phyloP scores from a whole-genome alignment of 2,329 filamentous ascomycete species.

The Fusarium redolens region DNA sequence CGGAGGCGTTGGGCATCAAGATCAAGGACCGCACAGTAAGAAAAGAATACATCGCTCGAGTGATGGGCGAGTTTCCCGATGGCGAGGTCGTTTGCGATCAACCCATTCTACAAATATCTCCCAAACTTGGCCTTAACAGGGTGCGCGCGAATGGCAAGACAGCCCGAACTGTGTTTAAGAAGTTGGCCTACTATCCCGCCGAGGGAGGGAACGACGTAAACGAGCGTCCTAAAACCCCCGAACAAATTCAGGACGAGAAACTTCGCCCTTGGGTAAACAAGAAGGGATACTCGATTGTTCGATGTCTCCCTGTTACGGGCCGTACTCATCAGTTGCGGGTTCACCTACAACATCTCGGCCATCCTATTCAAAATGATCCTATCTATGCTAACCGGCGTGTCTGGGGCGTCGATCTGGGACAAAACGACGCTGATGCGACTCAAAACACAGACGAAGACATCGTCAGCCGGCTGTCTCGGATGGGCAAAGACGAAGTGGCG shows the following conservation, averaged over 20 bases:
- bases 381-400: constrained; percentile 96
- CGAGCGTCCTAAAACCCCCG: constrained; percentile 43
- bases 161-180: constrained; percentile 90
- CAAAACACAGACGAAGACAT: constrained; percentile 88
- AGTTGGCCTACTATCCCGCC: constrained; percentile 87
- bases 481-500: constrained; percentile 94
- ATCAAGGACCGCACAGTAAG: constrained; percentile 84
- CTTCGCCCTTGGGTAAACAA: constrained; percentile 61
- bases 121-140: constrained; percentile 92
- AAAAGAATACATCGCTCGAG: constrained; percentile 95
- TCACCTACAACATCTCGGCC: constrained; percentile 91
- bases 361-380: constrained; percentile 96
- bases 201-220: constrained; percentile 33
- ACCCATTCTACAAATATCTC: constrained; percentile 92
- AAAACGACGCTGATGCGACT: constrained; percentile 70
- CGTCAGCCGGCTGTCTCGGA: constrained; percentile 83
- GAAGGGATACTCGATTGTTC: constrained; percentile 91
- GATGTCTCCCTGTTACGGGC: constrained; percentile 92
- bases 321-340: constrained; percentile 95
- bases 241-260: constrained; percentile 35
- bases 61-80: constrained; percentile 91
- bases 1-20: constrained; percentile 80
- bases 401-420: constrained; percentile 84
- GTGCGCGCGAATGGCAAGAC: constrained; percentile 94
- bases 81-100: constrained; percentile 93